Evolutionary conservation across 2,329 filamentous ascomycete genomes (phyloP), one percentile per base, ranked within the genome.

Genomic region (Fusarium sp.): DNA sequence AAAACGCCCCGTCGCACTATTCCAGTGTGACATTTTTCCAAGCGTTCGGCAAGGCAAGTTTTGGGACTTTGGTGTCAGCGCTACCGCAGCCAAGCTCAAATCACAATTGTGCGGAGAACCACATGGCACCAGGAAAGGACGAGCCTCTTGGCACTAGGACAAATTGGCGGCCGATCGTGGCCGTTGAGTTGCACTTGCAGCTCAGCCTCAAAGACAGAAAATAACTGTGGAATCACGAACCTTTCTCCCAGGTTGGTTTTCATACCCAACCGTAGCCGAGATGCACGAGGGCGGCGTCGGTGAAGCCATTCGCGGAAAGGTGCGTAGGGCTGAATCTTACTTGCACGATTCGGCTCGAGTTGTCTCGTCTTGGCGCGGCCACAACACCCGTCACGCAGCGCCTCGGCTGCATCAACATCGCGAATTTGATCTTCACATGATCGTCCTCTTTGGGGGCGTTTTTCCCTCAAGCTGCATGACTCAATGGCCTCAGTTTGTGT

Each of bases 71-170:
- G 40, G 46, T 43, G 23, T 54, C 56, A 59, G 50, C 40, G 55
- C 46, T 50, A 36, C 50, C 34, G 43, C 54, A 52, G 37, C 41
- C 50, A 27, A 16, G 37, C 44, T 30, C 55, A 31, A 43, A 60
- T 43, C 43, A 46, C 43, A 57, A 66, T 54, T 31, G 64, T 55
- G 53, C 82, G 82, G 15, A 86, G 81, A 9, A 85, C 80, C 16
- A 52, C 60, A 60, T 64, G 44, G 63, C 12, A 40, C 37, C n/a
- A 40, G 37, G 37, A 40, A 40, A 16, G n/a, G 15, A 15, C 39
- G 13, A 27, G 34, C 15, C 36, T 31, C 48, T 51, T 31, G 36
- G 48, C 48, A 51, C 48, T 51, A 51, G 18, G 7, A 9, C 31
- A 31, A 31, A 51, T 37, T n/a, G 36, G 46, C 41, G 54, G 43